phyloP scores from a whole-genome alignment of 1,139 yeast genomes.

The Geotrichum armillariae region DNA sequence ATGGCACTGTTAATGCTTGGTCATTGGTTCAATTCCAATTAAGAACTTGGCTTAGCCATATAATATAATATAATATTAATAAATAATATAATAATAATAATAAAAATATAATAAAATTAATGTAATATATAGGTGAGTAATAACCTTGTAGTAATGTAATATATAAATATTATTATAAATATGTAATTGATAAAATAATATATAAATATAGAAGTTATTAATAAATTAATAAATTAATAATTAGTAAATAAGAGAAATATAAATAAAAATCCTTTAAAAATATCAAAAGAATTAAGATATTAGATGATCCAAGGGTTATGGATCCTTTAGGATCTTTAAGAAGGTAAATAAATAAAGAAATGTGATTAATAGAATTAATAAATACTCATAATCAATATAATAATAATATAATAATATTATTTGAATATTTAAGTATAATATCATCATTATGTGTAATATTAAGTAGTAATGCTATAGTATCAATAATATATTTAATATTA shows the following conservation, averaged over 20 bases:
- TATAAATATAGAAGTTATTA: too few species aligned
- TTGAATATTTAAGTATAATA: conserved; percentile 23
- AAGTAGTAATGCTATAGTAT: conserved; percentile 18
- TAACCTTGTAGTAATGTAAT: too few species aligned
- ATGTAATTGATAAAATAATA: background rate
- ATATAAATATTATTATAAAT: too few species aligned
- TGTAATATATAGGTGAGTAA: too few species aligned
- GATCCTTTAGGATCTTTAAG: too few species aligned
- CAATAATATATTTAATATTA: conserved; percentile 31
- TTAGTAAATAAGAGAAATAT: conserved; percentile 4
- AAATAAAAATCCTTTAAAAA: conserved; percentile 9
- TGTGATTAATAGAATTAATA: conserved; percentile 18
- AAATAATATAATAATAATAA: conserved; percentile 10
- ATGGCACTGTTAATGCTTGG: conserved; percentile 24
- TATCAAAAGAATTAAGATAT: background rate
- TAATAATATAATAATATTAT: conserved; percentile 19
- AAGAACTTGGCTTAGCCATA: conserved; percentile 21
- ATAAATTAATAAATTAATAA: too few species aligned
- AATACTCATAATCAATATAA: conserved; percentile 18
- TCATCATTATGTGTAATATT: conserved; percentile 22
- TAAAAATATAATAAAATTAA: too few species aligned
- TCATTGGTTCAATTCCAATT: conserved; percentile 26
- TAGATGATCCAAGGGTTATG: too few species aligned
- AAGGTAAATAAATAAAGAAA: conserved; percentile 15
- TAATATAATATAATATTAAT: conserved; percentile 10